phyloP scores from a whole-genome alignment of 1,284 basidiomycete genomes.

The Anthracocystis walkeri region DNA sequence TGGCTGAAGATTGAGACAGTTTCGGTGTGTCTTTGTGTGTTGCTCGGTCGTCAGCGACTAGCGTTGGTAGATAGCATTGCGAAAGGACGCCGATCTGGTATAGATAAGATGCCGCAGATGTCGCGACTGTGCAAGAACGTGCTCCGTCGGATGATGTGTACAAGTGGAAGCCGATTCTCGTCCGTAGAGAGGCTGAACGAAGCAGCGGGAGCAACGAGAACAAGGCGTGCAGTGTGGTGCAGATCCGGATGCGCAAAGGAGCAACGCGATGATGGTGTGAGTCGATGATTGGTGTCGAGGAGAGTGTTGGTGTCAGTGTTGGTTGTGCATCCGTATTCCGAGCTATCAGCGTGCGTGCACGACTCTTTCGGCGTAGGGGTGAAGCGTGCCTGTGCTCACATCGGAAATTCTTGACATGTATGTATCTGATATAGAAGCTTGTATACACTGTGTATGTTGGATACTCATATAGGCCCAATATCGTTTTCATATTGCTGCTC shows the following conservation, averaged over 20 bases:
- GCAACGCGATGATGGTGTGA: neutral
- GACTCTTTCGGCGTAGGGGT: neutral
- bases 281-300: neutral
- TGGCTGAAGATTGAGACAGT: too few relatives aligned
- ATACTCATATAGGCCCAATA: too few relatives aligned
- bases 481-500: too few relatives aligned
- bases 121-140: neutral
- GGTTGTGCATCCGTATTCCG: slow-evolving; percentile 9
- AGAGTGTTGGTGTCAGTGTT: slow-evolving; percentile 32
- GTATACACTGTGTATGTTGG: too few relatives aligned
- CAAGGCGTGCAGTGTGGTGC: neutral
- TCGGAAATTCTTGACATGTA: too few relatives aligned
- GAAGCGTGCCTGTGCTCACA: too few relatives aligned
- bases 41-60: neutral
- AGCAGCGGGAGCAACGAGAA: neutral
- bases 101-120: neutral
- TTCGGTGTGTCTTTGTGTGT: too few relatives aligned
- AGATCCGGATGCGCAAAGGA: neutral
- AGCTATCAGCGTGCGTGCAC: slow-evolving; percentile 8
- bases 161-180: neutral
- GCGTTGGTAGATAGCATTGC: neutral
- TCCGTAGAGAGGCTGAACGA: neutral
- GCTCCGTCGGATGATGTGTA: neutral
- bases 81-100: neutral
- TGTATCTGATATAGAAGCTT: too few relatives aligned